Conservation (phyloP, 2,329 filamentous ascomycete species). For the Fusarium zealandicum region DNA sequence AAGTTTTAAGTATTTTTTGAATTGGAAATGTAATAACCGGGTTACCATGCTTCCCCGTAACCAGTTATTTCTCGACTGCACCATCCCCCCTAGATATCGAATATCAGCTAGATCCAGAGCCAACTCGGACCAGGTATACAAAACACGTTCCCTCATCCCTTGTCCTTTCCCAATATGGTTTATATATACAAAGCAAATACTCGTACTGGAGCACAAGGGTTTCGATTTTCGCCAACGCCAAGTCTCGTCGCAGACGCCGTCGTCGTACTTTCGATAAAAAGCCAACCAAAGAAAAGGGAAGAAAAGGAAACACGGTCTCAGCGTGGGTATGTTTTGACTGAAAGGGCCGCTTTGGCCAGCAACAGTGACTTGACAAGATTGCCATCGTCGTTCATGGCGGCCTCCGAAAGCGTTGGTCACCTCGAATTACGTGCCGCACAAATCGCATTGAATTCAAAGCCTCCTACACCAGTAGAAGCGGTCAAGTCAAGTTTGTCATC, state of each 20-base stretch:
- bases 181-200: conserved; percentile 44
- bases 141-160: conserved; percentile 25
- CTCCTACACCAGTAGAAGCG: conserved; percentile 15
- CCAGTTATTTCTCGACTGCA: conserved; percentile 13
- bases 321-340: conserved; percentile 17
- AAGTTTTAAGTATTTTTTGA: conserved; percentile 23
- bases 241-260: conserved; percentile 42
- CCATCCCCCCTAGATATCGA: conserved; percentile 25
- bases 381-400: conserved; percentile 11
- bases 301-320: conserved; percentile 26
- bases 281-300: conserved; percentile 27
- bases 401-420: conserved; percentile 6
- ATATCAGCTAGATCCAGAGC: conserved; percentile 26
- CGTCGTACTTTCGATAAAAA: conserved; percentile 41
- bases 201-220: conserved; percentile 37
- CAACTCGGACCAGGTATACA: conserved; percentile 34
- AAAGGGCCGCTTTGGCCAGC: conserved; percentile 3
- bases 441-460: conserved; percentile 23
- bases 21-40: conserved; percentile 22
- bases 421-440: conserved; percentile 14
- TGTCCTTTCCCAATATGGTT: conserved; percentile 36
- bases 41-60: conserved; percentile 16
- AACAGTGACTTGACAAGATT: conserved; percentile 5
- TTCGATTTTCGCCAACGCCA: conserved; percentile 42
- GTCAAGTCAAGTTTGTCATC: conserved; percentile 30